Evolutionary conservation across 768 basidiomycete genomes (phyloP).

Genomic region (Termitomyces sp.): DNA sequence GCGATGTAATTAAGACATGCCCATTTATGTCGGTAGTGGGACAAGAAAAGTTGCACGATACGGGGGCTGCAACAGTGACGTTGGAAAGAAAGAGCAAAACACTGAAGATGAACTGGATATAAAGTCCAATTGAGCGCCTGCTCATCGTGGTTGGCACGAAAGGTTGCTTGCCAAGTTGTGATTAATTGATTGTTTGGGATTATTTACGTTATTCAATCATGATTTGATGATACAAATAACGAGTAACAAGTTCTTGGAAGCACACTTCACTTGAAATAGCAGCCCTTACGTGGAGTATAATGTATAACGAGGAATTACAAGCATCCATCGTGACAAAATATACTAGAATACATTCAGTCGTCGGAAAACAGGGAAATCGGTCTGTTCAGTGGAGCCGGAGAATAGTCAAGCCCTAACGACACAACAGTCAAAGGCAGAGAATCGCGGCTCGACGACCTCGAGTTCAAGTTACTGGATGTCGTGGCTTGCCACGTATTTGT

Average conservation of each 20-base stretch:
- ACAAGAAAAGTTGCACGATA: constrained; percentile 15
- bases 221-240: too few relatives aligned
- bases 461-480: constrained; percentile 1
- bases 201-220: background rate
- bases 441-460: background rate
- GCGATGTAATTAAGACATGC: constrained; percentile 7
- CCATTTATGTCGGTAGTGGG: constrained; percentile 10
- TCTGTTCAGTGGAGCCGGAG: constrained; percentile 6
- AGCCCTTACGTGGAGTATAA: background rate
- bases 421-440: background rate
- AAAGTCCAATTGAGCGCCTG: background rate
- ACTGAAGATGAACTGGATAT: background rate
- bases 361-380: constrained; percentile 12
- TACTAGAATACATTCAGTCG: background rate
- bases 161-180: background rate
- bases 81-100: background rate
- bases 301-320: background rate
- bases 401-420: background rate
- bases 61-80: constrained; percentile 4
- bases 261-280: too few relatives aligned
- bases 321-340: background rate
- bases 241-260: too few relatives aligned
- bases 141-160: constrained; percentile 1
- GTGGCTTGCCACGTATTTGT: background rate
- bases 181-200: background rate